phyloP scores from a whole-genome alignment of 306 rosid genomes.

The Corylus americana region DNA sequence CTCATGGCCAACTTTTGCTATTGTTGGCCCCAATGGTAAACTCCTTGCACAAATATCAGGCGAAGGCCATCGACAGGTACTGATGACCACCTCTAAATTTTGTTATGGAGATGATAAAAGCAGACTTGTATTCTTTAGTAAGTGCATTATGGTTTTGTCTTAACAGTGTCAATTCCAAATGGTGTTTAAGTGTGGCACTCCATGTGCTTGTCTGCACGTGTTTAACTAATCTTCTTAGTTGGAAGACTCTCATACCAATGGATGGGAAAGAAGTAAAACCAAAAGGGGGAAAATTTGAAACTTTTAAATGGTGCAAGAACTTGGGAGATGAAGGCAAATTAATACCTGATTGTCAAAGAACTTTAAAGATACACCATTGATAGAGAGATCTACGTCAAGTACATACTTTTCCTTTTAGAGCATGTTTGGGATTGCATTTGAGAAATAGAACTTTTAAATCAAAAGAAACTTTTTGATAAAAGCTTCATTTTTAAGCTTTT shows the following conservation, averaged over 20 bases:
- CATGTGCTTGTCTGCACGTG: not conserved
- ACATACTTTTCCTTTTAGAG: not conserved
- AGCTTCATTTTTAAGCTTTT: no score
- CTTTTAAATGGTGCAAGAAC: not conserved
- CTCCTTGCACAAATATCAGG: conserved; percentile 90
- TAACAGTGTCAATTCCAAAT: not conserved
- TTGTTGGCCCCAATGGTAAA: conserved; percentile 82
- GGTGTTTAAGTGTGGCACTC: not conserved
- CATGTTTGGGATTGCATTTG: no score
- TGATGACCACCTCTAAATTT: conserved; percentile 16
- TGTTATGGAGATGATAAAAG: conserved; percentile 6
- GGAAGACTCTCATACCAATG: not conserved
- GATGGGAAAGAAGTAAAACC: not conserved
- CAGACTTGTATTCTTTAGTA: conserved; percentile 1
- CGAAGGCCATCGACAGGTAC: conserved; percentile 92
- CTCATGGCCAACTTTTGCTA: conserved; percentile 97
- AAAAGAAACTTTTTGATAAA: no score
- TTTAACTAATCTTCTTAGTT: not conserved
- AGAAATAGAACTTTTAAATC: no score
- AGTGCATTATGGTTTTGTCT: not conserved
- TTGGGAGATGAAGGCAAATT: not conserved
- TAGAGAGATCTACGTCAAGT: not conserved
- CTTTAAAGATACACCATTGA: not conserved
- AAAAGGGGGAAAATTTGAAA: not conserved
- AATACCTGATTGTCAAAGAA: not conserved